These are phyloP conservation scores for Ustilago lituana DNA, from an alignment of 1,284 basidiomycete genomes.

Conservation along the genomic window DNA sequence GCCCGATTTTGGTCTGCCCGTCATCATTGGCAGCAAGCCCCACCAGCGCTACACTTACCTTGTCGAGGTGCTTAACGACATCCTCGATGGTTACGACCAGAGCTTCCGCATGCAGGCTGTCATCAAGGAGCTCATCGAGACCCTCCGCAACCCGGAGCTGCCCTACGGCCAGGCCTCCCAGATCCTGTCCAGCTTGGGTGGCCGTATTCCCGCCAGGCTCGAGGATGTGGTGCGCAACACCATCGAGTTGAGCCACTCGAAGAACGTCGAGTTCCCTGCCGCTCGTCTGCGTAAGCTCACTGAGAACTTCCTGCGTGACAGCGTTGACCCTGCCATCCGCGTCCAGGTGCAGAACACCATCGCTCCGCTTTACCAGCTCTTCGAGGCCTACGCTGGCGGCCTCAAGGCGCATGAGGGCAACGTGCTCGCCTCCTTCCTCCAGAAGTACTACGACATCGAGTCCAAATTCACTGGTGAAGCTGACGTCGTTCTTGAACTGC, in stretches of 20 bases:
- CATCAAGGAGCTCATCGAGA: conserved; percentile 81
- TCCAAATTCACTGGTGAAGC: conserved; percentile 90
- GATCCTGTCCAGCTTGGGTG: conserved; percentile 87
- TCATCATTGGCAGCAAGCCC: conserved; percentile 87
- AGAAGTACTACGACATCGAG: conserved; percentile 84
- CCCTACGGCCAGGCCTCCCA: conserved; percentile 87
- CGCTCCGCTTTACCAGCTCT: conserved; percentile 77
- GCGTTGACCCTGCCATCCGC: conserved; percentile 70
- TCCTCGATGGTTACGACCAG: conserved; percentile 70
- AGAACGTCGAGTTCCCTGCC: conserved; percentile 84
- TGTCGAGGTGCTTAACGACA: conserved; percentile 84
- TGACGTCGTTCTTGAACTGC: conserved; percentile 86
- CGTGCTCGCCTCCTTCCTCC: conserved; percentile 78
- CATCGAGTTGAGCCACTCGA: conserved; percentile 79
- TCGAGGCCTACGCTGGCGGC: conserved; percentile 84
- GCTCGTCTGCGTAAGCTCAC: conserved; percentile 81
- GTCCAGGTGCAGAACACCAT: conserved; percentile 72
- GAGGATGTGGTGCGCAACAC: conserved; percentile 85
- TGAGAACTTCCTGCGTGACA: conserved; percentile 85
- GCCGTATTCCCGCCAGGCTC: conserved; percentile 80
- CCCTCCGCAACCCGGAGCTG: conserved; percentile 83
- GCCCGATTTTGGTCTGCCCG: conserved; percentile 73
- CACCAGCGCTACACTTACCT: conserved; percentile 86
- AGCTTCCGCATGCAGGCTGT: conserved; percentile 74
- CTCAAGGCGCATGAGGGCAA: conserved; percentile 87